These are phyloP conservation scores for Neurospora sp. DNA, from an alignment of 495 filamentous ascomycete genomes.

Conservation along the genomic window DNA sequence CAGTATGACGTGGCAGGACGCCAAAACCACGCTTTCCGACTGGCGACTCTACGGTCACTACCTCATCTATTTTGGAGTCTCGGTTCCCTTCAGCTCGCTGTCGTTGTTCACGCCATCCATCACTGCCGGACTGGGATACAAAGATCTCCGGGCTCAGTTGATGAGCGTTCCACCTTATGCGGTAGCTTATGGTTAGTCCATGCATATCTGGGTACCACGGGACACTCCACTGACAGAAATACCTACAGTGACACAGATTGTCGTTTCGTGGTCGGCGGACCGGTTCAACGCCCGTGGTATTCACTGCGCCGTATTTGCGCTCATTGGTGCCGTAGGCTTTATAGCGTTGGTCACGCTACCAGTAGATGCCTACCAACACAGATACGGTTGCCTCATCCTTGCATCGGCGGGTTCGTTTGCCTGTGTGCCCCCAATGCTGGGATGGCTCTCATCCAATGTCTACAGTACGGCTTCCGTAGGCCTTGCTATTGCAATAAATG, in stretches of 20 bases:
- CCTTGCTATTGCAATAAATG: conserved; percentile 59
- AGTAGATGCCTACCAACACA: conserved; percentile 41
- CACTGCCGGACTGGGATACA: conserved; percentile 54
- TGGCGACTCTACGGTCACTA: conserved; percentile 57
- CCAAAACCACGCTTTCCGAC: conserved; percentile 47
- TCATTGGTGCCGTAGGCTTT: conserved; percentile 56
- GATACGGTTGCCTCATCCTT: conserved; percentile 62
- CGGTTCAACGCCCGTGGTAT: conserved; percentile 55
- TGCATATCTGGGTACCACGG: neutral
- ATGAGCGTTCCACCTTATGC: conserved; percentile 74
- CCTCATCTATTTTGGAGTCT: conserved; percentile 55
- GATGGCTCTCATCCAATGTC: conserved; percentile 62
- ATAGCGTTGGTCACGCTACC: conserved; percentile 55
- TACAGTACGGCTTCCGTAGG: conserved; percentile 53
- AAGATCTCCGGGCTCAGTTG: conserved; percentile 52
- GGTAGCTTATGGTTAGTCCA: conserved; percentile 43
- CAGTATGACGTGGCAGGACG: conserved; percentile 52
- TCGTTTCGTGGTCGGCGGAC: conserved; percentile 54
- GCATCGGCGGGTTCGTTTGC: conserved; percentile 48
- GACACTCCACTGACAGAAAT: neutral
- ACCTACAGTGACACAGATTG: conserved; percentile 35
- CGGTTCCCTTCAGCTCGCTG: conserved; percentile 56
- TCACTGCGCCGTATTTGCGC: conserved; percentile 47
- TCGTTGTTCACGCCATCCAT: conserved; percentile 64
- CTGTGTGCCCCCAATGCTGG: conserved; percentile 52